These are phyloP conservation scores for Trichoderma pleuroti DNA, from an alignment of 2,329 filamentous ascomycete genomes.

Conservation along the genomic window DNA sequence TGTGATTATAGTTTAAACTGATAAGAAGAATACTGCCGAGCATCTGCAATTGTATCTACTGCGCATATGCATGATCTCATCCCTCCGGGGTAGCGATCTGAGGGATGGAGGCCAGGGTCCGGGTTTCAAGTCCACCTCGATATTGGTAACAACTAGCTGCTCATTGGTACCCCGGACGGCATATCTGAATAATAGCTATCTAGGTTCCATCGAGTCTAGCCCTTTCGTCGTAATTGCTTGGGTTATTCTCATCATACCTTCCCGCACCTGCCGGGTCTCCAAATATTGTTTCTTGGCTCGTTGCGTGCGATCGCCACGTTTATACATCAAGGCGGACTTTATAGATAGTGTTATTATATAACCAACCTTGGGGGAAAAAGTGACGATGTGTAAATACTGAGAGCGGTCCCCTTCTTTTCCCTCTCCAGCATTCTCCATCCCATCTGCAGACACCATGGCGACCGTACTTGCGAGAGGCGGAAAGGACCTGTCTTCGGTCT, in stretches of 20 bases:
- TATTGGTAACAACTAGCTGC: background rate
- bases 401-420: background rate
- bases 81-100: background rate
- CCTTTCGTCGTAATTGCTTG: slow-evolving; percentile 18
- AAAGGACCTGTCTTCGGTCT: slow-evolving; percentile 15
- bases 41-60: background rate
- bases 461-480: slow-evolving; percentile 14
- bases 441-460: slow-evolving; percentile 11
- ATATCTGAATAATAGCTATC: background rate
- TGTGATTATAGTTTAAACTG: background rate
- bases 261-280: background rate
- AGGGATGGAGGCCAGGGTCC: background rate
- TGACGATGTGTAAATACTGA: background rate
- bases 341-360: background rate
- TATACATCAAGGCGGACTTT: background rate
- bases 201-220: slow-evolving; percentile 13
- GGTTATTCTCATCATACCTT: slow-evolving; percentile 16
- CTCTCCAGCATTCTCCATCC: background rate
- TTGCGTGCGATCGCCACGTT: slow-evolving; percentile 14
- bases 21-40: background rate
- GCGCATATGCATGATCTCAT: slow-evolving; percentile 8
- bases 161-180: background rate
- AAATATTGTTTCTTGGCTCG: slow-evolving; percentile 1
- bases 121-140: background rate
- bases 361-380: background rate